Evolutionary conservation across 768 basidiomycete genomes (phyloP), one percentile per base, ranked within the genome.

Genomic region (Kondoa malvinella): DNA sequence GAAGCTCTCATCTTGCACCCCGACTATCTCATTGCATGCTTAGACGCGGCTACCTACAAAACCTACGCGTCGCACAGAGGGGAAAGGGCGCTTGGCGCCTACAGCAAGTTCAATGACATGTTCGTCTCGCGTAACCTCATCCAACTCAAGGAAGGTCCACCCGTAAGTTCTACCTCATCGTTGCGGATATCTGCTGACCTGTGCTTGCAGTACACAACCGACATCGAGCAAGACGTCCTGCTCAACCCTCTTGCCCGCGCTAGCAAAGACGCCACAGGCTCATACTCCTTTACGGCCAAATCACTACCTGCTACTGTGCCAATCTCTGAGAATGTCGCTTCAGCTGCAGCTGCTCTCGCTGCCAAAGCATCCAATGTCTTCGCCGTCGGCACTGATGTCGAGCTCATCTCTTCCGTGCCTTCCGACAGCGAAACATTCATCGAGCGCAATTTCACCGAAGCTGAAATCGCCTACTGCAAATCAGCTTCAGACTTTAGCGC

Each of bases 171-270:
- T 34, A 67, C 57, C 67, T 63, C 74, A 87, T 87, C 80, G 85
- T 96, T 82, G 95, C 96, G 81, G 92, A 94, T 30, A 82, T 84
- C 34, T 89, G 92, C 26, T 92, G 92, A 21, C 3, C 32, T 29
- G 3, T 30, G 21, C 31, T 21, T 59, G 31, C 30, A 63, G 61
- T 97, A 91, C 79, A 78, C 82, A 61, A 81, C 83, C 64, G 92
- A 97, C 70, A 82, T 94, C 71, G 95, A 97, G 78, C 82, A 81
- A 63, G 82, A 85, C 32, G 89, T 95, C 56, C 82, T 96, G 56
- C 81, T 96, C 76, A 97, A 97, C 82, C 89, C 94, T 0, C 79
- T 91, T 77, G 92, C 92, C 15, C 84, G 94, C n/a, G 86, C 87
- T 0, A 80, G 82, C 21, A 84, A 84, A 75, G 85, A 89, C 77